Percentiles rank a stretch among this genome's conserved stretches.
Conservation (phyloP, 768 basidiomycete species). For the Panus rudis region DNA sequence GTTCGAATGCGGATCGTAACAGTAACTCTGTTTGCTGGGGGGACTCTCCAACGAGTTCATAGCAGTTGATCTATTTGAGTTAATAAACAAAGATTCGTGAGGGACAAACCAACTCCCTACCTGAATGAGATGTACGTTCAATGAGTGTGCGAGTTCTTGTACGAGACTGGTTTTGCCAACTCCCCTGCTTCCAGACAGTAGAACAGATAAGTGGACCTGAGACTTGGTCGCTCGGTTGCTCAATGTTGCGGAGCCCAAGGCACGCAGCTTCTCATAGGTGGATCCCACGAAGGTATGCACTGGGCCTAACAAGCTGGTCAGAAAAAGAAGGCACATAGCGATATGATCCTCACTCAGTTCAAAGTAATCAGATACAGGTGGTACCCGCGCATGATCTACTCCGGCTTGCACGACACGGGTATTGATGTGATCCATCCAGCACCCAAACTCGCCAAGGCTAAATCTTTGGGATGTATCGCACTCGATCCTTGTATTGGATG, state of each 20-base stretch:
- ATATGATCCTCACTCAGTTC: conserved; percentile 37
- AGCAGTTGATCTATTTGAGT: conserved; percentile 70
- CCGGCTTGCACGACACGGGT: conserved; percentile 82
- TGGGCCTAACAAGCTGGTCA: not conserved
- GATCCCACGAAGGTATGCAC: not conserved
- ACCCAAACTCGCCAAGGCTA: conserved; percentile 68
- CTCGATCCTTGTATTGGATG: conserved; percentile 15
- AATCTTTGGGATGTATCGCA: conserved; percentile 52
- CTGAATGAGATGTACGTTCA: not conserved
- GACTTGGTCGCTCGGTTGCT: conserved; percentile 51
- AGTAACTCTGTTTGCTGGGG: conserved; percentile 68
- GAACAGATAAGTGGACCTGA: conserved; percentile 58
- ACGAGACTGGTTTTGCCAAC: conserved; percentile 61
- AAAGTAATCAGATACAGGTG: conserved; percentile 42
- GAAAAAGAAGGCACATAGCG: not conserved
- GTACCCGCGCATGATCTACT: conserved; percentile 58
- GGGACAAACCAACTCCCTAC: not conserved
- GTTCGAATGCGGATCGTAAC: conserved; percentile 67
- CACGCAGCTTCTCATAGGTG: conserved; percentile 40
- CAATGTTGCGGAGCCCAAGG: conserved; percentile 56
- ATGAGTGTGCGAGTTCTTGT: not conserved
- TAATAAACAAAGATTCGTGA: not conserved
- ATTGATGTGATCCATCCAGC: conserved; percentile 66
- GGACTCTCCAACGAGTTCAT: conserved; percentile 72
- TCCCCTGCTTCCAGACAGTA: conserved; percentile 76